Evolutionary conservation across 352 stramenopile genomes (phyloP), one percentile per base, ranked within the genome.

Genomic region (Phytopythium boreale): DNA sequence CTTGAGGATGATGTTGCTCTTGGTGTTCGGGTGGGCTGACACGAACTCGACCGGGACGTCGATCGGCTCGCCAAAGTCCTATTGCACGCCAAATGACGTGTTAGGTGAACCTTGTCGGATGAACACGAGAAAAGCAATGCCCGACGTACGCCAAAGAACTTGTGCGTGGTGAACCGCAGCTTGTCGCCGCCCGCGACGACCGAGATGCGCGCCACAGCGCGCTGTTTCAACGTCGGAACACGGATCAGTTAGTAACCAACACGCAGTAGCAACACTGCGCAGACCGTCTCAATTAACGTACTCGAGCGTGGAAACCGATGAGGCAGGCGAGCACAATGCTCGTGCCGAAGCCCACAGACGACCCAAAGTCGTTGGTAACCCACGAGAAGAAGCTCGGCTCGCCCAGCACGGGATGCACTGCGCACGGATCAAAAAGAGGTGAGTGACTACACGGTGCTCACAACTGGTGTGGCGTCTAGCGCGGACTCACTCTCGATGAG

Each of bases 1-100:
- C 63, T 95, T 95, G 50, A 95, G 71, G 61, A 93, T 93, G 60
- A 95, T 91, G 68, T 92, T 92, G 68, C 88, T 93, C 64, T 88
- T 90, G 58, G 77, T 93, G 68, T 93, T 90, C 4, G 84, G 84
- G 63, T 92, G 74, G 24, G 84, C 87, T 47, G 84, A 93, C 15
- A 95, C 76, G 47, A 88, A 75, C 44, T 71, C 73, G 8, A 85
- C 80, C 0, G 87, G 84, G 31, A 92, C 81, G 43, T 95, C 87
- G 51, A 89, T 80, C 4, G 84, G 81, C 29, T 74, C 65, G 43
- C 73, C 76, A 6, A 90, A 64, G 65, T 90, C 76, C 86, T 95
- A 47, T 6, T 60, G n/a, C n/a, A n/a, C n/a, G n/a, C n/a, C n/a
- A n/a, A n/a, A n/a, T n/a, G n/a, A n/a, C n/a, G n/a, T n/a, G n/a